A percentile compares a stretch with the other conserved stretches of the same genome.
These are phyloP conservation scores for Salvia miltiorrhiza DNA, from an alignment of 257 asterid genomes.

Conservation along the genomic window DNA sequence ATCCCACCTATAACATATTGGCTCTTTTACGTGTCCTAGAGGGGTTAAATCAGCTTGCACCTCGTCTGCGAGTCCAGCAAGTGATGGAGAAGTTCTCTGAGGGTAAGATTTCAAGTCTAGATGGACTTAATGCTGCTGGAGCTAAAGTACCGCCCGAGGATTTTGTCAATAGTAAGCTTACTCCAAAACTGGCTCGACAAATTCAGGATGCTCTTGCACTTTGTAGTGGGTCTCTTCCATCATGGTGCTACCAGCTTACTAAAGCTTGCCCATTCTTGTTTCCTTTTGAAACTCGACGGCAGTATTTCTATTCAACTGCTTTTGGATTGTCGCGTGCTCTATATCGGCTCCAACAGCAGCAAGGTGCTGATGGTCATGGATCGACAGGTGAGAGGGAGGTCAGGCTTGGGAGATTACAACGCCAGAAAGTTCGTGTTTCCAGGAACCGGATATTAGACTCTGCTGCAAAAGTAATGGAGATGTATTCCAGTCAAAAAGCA, in stretches of 20 bases:
- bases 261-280: slow-evolving; percentile 96
- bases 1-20: slow-evolving; percentile 82
- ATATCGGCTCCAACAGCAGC: slow-evolving; percentile 94
- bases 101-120: slow-evolving; percentile 55
- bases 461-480: slow-evolving; percentile 97
- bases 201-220: slow-evolving; percentile 97
- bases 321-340: slow-evolving; percentile 95
- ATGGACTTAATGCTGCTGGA: slow-evolving; percentile 45
- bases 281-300: slow-evolving; percentile 97
- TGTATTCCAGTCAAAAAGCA: slow-evolving; percentile 98
- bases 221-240: slow-evolving; percentile 93
- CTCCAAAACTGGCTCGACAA: slow-evolving; percentile 92
- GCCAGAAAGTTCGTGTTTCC: slow-evolving; percentile 98
- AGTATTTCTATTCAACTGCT: slow-evolving; percentile 96
- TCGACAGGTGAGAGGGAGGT: slow-evolving; percentile 73
- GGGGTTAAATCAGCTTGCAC: slow-evolving; percentile 93
- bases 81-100: slow-evolving; percentile 67
- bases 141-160: slow-evolving; percentile 59
- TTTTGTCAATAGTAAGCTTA: slow-evolving; percentile 78
- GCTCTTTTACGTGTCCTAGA: slow-evolving; percentile 90
- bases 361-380: slow-evolving; percentile 91
- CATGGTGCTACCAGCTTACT: slow-evolving; percentile 99
- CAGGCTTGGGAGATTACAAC: slow-evolving; percentile 84
- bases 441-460: slow-evolving; percentile 89
- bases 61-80: slow-evolving; percentile 60